A percentile compares a stretch with the other conserved stretches of the same genome.
Evolutionary conservation across 2,329 filamentous ascomycete species (phyloP).

Genomic region (Pleoardoris graminearum): DNA sequence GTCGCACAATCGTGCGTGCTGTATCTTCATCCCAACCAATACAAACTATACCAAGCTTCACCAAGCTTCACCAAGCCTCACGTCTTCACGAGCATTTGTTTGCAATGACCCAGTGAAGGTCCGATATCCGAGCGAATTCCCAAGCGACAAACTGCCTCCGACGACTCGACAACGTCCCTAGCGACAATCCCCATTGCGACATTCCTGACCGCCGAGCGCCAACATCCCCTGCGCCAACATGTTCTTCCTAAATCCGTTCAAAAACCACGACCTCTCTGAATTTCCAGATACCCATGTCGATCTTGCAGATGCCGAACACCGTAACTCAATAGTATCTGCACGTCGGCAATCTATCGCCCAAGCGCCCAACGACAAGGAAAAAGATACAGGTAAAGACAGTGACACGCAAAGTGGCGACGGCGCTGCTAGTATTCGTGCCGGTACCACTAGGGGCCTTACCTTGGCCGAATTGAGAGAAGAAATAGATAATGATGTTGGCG

Average conservation of each 20-base stretch:
- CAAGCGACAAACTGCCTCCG: conserved; percentile 9
- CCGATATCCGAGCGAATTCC: conserved; percentile 9
- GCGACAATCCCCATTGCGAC: conserved; percentile 15
- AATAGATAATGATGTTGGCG: conserved; percentile 62
- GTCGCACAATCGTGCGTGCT: conserved; percentile 7
- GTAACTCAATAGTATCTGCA: conserved; percentile 31
- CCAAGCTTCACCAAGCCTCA: conserved; percentile 25
- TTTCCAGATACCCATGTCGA: conserved; percentile 57
- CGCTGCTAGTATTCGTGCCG: conserved; percentile 14
- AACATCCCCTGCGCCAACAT: conserved; percentile 33
- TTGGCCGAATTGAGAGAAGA: conserved; percentile 71
- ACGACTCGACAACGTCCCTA: conserved; percentile 12
- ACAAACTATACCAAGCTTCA: conserved; percentile 25
- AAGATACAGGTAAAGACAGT: conserved; percentile 34
- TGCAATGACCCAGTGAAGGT: conserved; percentile 25
- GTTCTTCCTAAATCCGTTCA: conserved; percentile 54
- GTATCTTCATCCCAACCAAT: conserved; percentile 12
- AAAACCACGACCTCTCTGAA: conserved; percentile 54
- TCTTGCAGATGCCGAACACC: conserved; percentile 50
- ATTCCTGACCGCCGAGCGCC: background rate
- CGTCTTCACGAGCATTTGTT: conserved; percentile 23
- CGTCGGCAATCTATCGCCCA: conserved; percentile 19
- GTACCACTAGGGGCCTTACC: conserved; percentile 51
- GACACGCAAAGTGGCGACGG: conserved; percentile 28
- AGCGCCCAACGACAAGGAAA: conserved; percentile 25